These are phyloP conservation scores for Carnegiea gigantea DNA, from an alignment of 179 eudicot genomes.

Conservation along the genomic window DNA sequence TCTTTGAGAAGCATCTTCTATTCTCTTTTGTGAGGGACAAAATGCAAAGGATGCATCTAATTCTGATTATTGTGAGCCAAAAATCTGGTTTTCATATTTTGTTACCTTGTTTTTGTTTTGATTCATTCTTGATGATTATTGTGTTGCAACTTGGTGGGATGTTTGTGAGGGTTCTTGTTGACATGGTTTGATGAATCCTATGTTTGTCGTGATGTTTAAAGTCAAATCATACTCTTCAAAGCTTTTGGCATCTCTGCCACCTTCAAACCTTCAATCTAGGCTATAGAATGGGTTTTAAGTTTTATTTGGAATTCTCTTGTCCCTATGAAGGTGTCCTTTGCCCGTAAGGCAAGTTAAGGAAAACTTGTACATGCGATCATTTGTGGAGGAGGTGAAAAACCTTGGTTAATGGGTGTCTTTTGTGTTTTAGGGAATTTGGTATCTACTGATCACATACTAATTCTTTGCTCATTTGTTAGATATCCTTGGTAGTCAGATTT, in stretches of 20 bases:
- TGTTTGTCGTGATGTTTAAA: background rate
- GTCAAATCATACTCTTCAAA: background rate
- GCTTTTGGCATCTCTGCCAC: background rate
- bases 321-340: background rate
- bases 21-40: background rate
- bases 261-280: background rate
- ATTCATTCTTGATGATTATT: background rate
- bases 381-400: too few species aligned
- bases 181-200: background rate
- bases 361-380: too few species aligned
- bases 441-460: background rate
- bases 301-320: background rate
- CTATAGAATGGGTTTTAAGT: background rate
- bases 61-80: background rate
- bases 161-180: background rate
- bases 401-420: too few species aligned
- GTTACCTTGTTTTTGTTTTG: background rate
- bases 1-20: background rate
- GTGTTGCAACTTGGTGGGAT: background rate
- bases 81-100: background rate
- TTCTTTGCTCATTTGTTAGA: background rate
- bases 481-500: background rate
- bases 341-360: too few species aligned
- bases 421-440: too few species aligned
- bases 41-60: background rate